These are phyloP conservation scores for Solanum stenotomum DNA, from an alignment of 257 asterid species.

Conservation along the genomic window DNA sequence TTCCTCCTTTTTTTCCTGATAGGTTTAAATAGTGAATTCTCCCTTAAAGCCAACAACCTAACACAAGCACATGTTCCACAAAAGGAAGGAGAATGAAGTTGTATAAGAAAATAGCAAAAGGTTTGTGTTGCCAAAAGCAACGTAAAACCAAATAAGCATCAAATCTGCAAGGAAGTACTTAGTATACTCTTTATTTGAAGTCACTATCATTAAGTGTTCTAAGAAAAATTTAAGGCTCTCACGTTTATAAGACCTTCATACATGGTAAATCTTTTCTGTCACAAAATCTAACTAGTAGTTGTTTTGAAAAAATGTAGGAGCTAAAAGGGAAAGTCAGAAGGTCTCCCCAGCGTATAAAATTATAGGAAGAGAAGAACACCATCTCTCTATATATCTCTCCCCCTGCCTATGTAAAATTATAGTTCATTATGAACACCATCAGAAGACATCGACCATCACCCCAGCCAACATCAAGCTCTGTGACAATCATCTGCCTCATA, in stretches of 20 bases:
- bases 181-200: neutral
- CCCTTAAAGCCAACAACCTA: neutral
- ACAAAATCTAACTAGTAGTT: neutral
- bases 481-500: neutral
- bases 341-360: neutral
- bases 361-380: neutral
- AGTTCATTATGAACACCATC: neutral
- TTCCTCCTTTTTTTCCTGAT: neutral
- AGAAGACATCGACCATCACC: neutral
- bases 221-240: neutral
- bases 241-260: neutral
- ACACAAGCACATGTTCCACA: neutral
- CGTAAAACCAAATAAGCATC: neutral
- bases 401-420: neutral
- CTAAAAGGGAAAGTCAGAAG: neutral
- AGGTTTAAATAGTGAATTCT: neutral
- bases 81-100: neutral
- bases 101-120: neutral
- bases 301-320: neutral
- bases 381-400: neutral
- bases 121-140: neutral
- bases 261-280: neutral
- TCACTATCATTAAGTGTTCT: neutral
- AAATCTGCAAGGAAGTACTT: neutral
- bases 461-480: neutral